Evolutionary conservation across 495 filamentous ascomycete genomes (phyloP).

Genomic region (Daldinia childiae): DNA sequence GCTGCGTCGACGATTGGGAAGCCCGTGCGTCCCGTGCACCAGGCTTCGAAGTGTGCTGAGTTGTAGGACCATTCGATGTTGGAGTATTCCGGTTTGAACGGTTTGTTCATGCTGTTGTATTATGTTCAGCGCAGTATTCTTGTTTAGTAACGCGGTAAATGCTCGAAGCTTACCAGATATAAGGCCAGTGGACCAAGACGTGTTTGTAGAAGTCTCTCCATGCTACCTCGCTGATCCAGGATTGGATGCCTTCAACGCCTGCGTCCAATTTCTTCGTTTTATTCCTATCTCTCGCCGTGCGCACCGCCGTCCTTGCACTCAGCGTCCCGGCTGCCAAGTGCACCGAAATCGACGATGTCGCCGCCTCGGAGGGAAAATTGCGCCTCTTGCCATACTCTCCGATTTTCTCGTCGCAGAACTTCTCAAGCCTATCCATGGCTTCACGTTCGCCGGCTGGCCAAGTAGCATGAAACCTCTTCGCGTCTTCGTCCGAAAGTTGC

Average conservation of each 20-base stretch:
- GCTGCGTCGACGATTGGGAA: conserved; percentile 91
- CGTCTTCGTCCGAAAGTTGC: conserved; percentile 66
- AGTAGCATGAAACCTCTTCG: conserved; percentile 62
- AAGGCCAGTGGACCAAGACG: conserved; percentile 86
- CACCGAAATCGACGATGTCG: conserved; percentile 78
- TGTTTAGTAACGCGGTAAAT: not conserved
- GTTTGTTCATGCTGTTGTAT: conserved; percentile 83
- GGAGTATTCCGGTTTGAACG: conserved; percentile 88
- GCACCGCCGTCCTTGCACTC: conserved; percentile 78
- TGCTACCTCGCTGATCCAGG: conserved; percentile 88
- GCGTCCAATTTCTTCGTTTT: conserved; percentile 73
- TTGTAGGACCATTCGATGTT: conserved; percentile 86
- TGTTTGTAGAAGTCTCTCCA: conserved; percentile 96
- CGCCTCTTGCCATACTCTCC: conserved; percentile 67
- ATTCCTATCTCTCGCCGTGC: conserved; percentile 72
- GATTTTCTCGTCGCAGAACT: conserved; percentile 75
- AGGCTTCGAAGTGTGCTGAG: conserved; percentile 70
- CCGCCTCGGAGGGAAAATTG: conserved; percentile 66
- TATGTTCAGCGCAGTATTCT: conserved; percentile 2
- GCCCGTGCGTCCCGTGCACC: conserved; percentile 82
- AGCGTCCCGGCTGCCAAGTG: conserved; percentile 83
- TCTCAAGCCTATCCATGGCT: conserved; percentile 69
- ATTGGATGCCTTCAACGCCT: conserved; percentile 70
- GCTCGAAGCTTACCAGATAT: conserved; percentile 72
- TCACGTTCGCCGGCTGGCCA: conserved; percentile 88